Evolutionary conservation across 2,329 filamentous ascomycete species (phyloP), one percentile per base, ranked within the genome.

Genomic region (Elsinoe necatrix): DNA sequence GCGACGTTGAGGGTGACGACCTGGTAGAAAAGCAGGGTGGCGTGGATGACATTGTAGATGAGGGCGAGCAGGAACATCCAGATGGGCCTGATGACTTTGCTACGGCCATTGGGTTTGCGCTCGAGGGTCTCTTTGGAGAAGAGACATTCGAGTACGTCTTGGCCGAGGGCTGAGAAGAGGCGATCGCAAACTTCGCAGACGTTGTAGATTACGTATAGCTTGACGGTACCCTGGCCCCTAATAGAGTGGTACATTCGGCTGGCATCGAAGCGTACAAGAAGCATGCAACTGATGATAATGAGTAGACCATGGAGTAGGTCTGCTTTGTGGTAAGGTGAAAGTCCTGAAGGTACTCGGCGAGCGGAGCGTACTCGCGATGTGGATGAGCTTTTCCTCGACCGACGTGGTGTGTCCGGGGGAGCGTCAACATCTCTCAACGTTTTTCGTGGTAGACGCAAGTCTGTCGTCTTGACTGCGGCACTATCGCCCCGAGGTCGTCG

Each of bases 241-340:
- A 98, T 95, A 65, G 91, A 91, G 70, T 98, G 93, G 67, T 98
- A 98, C 89, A 97, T 96, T 54, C 91, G 83, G 67, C 91, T 96
- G 4, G 93, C 93, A 68, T 98, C 95, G 45, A 98, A 85, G 21
- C 82, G 85, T 84, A 95, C 92, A 52, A 98, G 76, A 12, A 92
- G 83, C 54, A 86, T 76, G 64, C 89, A 95, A 66, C 89, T 96
- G 65, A 82, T 84, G 50, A 96, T 80, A 60, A 98, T 92, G 58
- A 98, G 80, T 18, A 89, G 77, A 0, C 93, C 93, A 70, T 95
- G 95, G 2, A 98, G 77, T 11, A 98, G 81, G 71, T 98, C 93
- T 8, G 93, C 93, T 71, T 98, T 98, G 74, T 98, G 88, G 61
- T 89, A 90, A 0, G 89, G 85, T 4, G 89, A 85, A 20, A 98